phyloP scores from a whole-genome alignment of 2,329 filamentous ascomycete species.

The Ceratocystis cacaofunesta region DNA sequence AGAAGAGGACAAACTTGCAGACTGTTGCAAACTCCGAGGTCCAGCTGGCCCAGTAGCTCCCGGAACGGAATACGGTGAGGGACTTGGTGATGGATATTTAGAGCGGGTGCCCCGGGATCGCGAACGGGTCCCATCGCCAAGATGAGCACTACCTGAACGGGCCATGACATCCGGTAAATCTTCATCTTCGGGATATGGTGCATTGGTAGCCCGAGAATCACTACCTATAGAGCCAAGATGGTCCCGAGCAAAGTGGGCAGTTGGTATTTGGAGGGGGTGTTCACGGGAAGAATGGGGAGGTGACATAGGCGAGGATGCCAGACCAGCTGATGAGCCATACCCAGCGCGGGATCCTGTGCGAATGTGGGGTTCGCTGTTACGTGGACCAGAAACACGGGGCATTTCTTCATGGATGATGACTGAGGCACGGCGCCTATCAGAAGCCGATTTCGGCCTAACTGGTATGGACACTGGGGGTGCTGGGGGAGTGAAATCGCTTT shows the following conservation, averaged over 20 bases:
- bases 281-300: constrained; percentile 6
- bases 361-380: constrained; percentile 9
- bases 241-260: not conserved
- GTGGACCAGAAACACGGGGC: constrained; percentile 11
- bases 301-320: constrained; percentile 15
- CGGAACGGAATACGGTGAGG: constrained; percentile 2
- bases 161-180: constrained; percentile 17
- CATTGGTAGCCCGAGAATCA: not conserved
- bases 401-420: constrained; percentile 11
- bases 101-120: constrained; percentile 10
- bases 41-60: constrained; percentile 17
- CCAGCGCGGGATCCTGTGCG: constrained; percentile 10
- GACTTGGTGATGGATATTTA: constrained; percentile 10
- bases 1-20: constrained; percentile 10
- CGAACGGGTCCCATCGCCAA: constrained; percentile 12
- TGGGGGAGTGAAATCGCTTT: constrained; percentile 1
- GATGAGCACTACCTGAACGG: constrained; percentile 18
- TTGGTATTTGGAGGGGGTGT: not conserved
- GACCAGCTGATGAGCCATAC: not conserved
- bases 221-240: not conserved
- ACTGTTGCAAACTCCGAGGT: constrained; percentile 20
- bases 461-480: not conserved
- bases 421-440: constrained; percentile 8
- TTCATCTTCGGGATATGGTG: constrained; percentile 29
- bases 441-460: constrained; percentile 11